A percentile compares a stretch with the other conserved stretches of the same genome.
Evolutionary conservation across 225 moss, liverwort and hornwort species (phyloP).

Genomic region (Takakia lepidozioides): DNA sequence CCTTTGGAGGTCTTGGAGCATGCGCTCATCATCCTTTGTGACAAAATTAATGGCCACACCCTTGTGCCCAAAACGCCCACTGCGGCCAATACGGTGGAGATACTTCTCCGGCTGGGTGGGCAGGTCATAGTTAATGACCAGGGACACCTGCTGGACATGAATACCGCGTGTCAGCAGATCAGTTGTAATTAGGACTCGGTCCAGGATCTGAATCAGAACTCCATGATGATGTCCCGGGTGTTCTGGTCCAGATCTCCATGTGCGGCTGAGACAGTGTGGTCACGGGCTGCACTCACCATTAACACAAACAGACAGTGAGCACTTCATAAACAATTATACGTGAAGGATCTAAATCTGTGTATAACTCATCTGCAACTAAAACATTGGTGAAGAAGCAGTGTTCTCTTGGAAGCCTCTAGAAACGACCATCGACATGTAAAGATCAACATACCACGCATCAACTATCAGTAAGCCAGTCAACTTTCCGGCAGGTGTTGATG

Average conservation of each 20-base stretch:
- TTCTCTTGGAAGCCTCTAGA: too few relatives aligned
- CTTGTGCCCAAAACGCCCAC: conserved; percentile 50
- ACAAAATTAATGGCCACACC: conserved; percentile 63
- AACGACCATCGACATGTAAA: too few relatives aligned
- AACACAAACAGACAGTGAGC: background rate
- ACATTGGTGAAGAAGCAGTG: background rate
- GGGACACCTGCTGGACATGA: conserved; percentile 49
- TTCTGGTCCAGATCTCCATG: conserved; percentile 61
- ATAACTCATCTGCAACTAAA: background rate
- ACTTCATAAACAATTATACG: background rate
- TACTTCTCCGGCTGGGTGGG: conserved; percentile 62
- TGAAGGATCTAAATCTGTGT: background rate
- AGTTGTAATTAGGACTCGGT: conserved; percentile 42
- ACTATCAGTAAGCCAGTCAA: conserved; percentile 48
- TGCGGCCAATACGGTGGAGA: conserved; percentile 49
- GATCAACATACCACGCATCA: conserved; percentile 20
- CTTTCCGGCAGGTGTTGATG: conserved; percentile 45
- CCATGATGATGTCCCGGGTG: conserved; percentile 50
- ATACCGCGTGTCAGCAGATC: conserved; percentile 51
- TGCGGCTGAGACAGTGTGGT: conserved; percentile 41
- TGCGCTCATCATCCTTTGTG: conserved; percentile 52
- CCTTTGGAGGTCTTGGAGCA: conserved; percentile 62
- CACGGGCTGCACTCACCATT: conserved; percentile 11
- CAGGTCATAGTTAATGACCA: conserved; percentile 53
- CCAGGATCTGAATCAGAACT: conserved; percentile 47